Percentiles rank a stretch among this genome's conserved stretches.
These are phyloP conservation scores for Cercospora sesami DNA, from an alignment of 2,329 filamentous ascomycete genomes.

Conservation along the genomic window DNA sequence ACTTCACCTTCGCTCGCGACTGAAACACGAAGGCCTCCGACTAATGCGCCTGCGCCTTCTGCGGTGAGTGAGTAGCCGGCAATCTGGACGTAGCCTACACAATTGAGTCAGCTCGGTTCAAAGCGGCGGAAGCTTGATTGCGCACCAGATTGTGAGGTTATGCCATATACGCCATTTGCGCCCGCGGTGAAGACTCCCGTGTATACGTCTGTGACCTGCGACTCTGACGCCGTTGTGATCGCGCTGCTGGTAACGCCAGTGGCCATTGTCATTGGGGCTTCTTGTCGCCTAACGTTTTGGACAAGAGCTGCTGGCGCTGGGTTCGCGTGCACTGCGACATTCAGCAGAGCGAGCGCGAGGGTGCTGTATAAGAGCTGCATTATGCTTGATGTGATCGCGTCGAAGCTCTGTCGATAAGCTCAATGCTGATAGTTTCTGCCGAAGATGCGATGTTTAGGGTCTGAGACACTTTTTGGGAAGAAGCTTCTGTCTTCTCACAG, in stretches of 20 bases:
- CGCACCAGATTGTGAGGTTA: constrained; percentile 7
- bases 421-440: neutral
- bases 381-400: neutral
- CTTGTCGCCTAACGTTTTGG: neutral
- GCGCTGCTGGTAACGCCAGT: neutral
- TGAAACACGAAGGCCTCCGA: constrained; percentile 19
- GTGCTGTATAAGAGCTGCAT: constrained; percentile 19
- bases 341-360: constrained; percentile 7
- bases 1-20: constrained; percentile 16
- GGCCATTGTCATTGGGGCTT: constrained; percentile 2
- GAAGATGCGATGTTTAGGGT: neutral
- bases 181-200: constrained; percentile 11
- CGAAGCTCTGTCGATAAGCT: neutral
- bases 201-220: constrained; percentile 3
- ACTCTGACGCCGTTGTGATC: neutral
- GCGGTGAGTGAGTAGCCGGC: constrained; percentile 28
- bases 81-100: constrained; percentile 3
- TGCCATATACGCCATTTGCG: constrained; percentile 2
- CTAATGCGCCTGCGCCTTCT: constrained; percentile 20
- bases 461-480: neutral
- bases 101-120: neutral
- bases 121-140: neutral
- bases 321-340: constrained; percentile 9
- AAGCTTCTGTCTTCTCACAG: too few relatives aligned
- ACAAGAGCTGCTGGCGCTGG: constrained; percentile 13